Evolutionary conservation across 176 grass and related monocot species (phyloP).

Genomic region (Cocos nucifera): DNA sequence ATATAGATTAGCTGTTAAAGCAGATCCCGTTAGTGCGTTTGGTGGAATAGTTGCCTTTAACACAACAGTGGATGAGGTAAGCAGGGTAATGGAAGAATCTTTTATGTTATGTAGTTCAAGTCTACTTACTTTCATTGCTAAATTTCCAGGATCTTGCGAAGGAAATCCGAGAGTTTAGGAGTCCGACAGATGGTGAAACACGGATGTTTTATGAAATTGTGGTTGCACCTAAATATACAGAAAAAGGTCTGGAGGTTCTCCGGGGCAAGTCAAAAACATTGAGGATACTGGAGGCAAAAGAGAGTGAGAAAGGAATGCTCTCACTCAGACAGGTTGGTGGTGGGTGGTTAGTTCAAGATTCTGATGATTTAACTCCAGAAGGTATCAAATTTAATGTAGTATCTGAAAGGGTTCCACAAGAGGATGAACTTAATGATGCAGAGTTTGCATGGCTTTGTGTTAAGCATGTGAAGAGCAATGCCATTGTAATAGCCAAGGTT

Average conservation of each 20-base stretch:
- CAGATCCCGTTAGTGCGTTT: conserved; percentile 86
- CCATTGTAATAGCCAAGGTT: conserved; percentile 95
- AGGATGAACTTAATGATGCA: conserved; percentile 48
- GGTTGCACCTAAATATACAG: conserved; percentile 68
- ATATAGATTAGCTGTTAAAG: conserved; percentile 81
- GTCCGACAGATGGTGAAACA: conserved; percentile 54
- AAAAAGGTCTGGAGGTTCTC: conserved; percentile 68
- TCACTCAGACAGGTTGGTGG: conserved; percentile 71
- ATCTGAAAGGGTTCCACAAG: conserved; percentile 22
- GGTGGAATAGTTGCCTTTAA: conserved; percentile 93
- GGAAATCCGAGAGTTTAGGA: conserved; percentile 83
- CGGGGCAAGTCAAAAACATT: conserved; percentile 81
- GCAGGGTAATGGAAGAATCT: too few relatives aligned
- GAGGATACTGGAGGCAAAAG: conserved; percentile 77
- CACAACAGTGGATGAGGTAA: conserved; percentile 57
- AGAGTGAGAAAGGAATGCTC: conserved; percentile 50
- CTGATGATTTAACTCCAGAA: conserved; percentile 62
- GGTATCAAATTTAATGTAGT: conserved; percentile 51
- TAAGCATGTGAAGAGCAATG: conserved; percentile 98
- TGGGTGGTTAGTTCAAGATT: conserved; percentile 73
- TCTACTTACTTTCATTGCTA: neutral
- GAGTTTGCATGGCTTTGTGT: conserved; percentile 88
- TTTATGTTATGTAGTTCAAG: neutral
- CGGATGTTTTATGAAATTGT: conserved; percentile 97
- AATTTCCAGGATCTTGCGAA: conserved; percentile 60